Conservation (phyloP, 192 early-diverging fungal genomes). For the Coemansia sp. region DNA sequence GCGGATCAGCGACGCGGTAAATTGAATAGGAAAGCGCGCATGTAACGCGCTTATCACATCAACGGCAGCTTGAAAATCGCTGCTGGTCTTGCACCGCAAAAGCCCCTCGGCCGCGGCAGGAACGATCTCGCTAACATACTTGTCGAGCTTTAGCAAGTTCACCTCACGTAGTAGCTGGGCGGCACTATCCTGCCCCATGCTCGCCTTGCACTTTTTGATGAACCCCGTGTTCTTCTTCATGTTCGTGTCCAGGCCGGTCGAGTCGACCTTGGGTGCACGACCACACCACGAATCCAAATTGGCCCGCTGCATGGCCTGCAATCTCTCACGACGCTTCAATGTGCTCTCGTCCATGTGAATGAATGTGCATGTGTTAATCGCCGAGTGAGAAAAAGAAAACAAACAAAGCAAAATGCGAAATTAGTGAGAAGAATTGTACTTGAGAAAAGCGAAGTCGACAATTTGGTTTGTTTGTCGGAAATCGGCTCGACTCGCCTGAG, state of each 20-base stretch:
- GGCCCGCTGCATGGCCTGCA: conserved; percentile 37
- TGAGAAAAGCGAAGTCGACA: neutral
- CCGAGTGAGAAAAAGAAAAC: neutral
- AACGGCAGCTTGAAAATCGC: conserved; percentile 80
- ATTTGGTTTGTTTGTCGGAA: neutral
- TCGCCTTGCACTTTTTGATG: conserved; percentile 87
- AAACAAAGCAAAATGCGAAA: neutral
- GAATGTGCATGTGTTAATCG: conserved; percentile 35
- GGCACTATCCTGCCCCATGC: conserved; percentile 65
- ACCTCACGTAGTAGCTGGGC: conserved; percentile 81
- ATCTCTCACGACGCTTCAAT: conserved; percentile 52
- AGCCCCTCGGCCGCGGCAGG: conserved; percentile 77
- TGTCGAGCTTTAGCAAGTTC: conserved; percentile 87
- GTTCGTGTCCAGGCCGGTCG: conserved; percentile 76
- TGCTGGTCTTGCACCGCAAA: conserved; percentile 64
- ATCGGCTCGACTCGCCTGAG: neutral
- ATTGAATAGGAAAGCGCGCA: conserved; percentile 84
- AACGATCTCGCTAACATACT: conserved; percentile 94
- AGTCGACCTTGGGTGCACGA: conserved; percentile 19
- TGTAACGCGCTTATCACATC: conserved; percentile 86
- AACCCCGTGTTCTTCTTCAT: conserved; percentile 98
- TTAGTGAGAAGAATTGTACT: neutral
- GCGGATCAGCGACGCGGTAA: conserved; percentile 69
- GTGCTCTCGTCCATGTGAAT: conserved; percentile 46
- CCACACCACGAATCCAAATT: conserved; percentile 47